phyloP scores from a whole-genome alignment of 2,329 filamentous ascomycete genomes.

The Diaporthe vexans region DNA sequence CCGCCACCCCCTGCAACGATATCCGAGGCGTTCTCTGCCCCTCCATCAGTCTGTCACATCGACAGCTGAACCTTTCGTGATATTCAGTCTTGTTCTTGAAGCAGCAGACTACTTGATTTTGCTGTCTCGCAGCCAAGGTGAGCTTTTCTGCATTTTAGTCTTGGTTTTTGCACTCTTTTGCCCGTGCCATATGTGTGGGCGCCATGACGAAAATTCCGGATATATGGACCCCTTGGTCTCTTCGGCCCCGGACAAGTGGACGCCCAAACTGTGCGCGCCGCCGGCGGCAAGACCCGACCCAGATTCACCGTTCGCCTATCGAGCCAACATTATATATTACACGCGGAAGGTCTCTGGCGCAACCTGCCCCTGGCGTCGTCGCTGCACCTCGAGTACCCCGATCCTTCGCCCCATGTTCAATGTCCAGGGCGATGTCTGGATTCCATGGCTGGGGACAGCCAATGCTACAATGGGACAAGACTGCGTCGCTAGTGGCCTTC shows the following conservation, averaged over 20 bases:
- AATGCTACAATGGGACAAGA: neutral
- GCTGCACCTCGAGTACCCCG: neutral
- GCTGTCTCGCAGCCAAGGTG: conserved; percentile 33
- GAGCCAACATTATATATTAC: conserved; percentile 10
- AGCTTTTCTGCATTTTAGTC: conserved; percentile 26
- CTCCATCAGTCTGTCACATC: conserved; percentile 30
- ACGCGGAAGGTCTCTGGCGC: neutral
- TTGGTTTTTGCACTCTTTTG: conserved; percentile 10
- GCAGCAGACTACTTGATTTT: conserved; percentile 33
- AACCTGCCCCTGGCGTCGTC: neutral
- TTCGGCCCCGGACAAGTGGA: conserved; percentile 36
- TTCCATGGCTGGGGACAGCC: neutral
- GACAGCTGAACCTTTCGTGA: conserved; percentile 10
- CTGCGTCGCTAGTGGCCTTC: neutral
- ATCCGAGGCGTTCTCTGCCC: conserved; percentile 30
- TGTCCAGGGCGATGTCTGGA: neutral
- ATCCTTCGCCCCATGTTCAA: neutral
- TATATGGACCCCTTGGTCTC: conserved; percentile 33
- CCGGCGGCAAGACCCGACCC: conserved; percentile 33
- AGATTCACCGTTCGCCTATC: conserved; percentile 30
- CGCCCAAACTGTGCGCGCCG: conserved; percentile 26
- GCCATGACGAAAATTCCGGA: conserved; percentile 40
- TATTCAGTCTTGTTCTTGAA: conserved; percentile 12
- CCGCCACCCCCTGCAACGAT: conserved; percentile 7
- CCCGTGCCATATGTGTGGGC: conserved; percentile 29